phyloP scores from a whole-genome alignment of 352 stramenopile genomes.

The Phytophthora boehmeriae region DNA sequence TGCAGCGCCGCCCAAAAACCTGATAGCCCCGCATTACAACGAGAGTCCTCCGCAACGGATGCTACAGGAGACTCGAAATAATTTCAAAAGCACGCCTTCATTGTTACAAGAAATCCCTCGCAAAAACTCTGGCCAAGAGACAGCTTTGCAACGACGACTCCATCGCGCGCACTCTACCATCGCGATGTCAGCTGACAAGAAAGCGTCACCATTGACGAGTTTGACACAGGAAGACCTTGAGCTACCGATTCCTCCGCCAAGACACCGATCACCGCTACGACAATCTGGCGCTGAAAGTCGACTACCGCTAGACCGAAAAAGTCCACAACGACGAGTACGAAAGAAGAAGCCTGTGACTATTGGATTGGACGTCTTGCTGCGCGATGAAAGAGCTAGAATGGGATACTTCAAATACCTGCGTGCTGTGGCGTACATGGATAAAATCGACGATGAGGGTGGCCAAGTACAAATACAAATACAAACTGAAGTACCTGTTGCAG shows the following conservation, averaged over 20 bases:
- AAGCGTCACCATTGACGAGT: neutral
- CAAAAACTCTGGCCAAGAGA: neutral
- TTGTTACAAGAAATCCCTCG: conserved; percentile 1
- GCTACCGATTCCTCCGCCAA: conserved; percentile 7
- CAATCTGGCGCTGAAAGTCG: conserved; percentile 27
- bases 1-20: conserved; percentile 9
- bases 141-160: conserved; percentile 5
- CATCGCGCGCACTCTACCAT: conserved; percentile 14
- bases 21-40: conserved; percentile 14
- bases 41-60: neutral
- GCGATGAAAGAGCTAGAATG: conserved; percentile 57
- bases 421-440: conserved; percentile 43
- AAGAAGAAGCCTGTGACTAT: conserved; percentile 46
- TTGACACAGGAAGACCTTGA: neutral
- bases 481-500: conserved; percentile 8
- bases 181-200: neutral
- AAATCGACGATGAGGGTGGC: conserved; percentile 25
- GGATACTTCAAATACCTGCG: conserved; percentile 65
- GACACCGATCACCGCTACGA: conserved; percentile 21
- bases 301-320: neutral
- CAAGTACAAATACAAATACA: conserved; percentile 9
- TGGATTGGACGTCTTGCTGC: conserved; percentile 54
- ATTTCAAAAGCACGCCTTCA: neutral
- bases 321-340: conserved; percentile 4
- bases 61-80: neutral